Conservation (phyloP, 176 grass and related monocot species). For the Oryza australiensis region DNA sequence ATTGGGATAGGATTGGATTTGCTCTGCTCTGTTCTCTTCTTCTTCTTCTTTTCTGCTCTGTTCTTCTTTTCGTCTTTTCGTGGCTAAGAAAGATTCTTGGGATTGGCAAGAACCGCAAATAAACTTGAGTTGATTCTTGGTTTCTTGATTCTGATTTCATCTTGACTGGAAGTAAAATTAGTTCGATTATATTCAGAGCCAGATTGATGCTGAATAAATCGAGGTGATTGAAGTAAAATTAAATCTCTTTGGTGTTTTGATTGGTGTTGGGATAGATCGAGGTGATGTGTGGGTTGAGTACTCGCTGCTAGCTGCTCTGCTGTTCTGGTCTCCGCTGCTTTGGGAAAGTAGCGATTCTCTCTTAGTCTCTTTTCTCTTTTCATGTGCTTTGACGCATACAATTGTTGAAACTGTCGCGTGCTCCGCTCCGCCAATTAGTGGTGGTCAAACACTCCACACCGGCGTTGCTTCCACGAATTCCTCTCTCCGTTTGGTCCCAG, state of each 20-base stretch:
- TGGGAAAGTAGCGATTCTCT: conserved; percentile 19
- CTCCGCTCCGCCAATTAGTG: not conserved
- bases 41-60: no score
- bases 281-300: not conserved
- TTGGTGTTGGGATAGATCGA: not conserved
- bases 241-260: no score
- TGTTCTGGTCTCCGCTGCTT: not conserved
- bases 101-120: not conserved
- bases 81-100: no score
- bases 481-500: not conserved
- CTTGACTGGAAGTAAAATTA: not conserved
- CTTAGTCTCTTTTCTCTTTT: not conserved
- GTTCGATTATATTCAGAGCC: not conserved
- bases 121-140: no score
- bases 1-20: not conserved
- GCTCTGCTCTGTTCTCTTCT: not conserved
- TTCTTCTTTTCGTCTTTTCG: no score
- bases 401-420: conserved; percentile 14
- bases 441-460: not conserved
- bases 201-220: not conserved
- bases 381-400: not conserved
- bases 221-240: not conserved
- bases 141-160: not conserved
- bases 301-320: not conserved
- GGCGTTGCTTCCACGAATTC: conserved; percentile 14